Evolutionary conservation across 805 yeast genomes (phyloP), one percentile per base, ranked within the genome.

Genomic region (baker's yeast (Saccharomyces cerevisiae)): DNA sequence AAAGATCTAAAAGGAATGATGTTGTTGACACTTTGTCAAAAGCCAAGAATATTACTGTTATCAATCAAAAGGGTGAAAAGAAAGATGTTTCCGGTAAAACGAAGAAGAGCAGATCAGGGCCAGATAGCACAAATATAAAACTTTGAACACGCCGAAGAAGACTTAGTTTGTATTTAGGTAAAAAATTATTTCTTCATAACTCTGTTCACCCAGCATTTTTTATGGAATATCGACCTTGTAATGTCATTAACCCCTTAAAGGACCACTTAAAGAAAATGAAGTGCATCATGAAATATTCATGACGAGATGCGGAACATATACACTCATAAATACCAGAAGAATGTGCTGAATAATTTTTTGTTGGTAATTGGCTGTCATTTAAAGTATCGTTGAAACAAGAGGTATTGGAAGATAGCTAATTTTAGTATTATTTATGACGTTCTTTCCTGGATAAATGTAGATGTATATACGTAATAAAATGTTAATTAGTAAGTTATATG

Each of bases 31-130:
- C 95, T 0, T 79, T 89, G 61, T 70, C 81, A 13, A 81, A 78
- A 70, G 87, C 85, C 59, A 86, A 83, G 68, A 88, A 89, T 63
- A 82, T 89, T 61, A 86, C 94, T 1, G 80, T 88, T 57, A 83
- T 89, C 64, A 89, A 85, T 65, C 81, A 79, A 61, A 79, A 81
- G 67, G 96, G 96, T 63, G 84, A 83, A 64, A 79, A 80, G 73
- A 79, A 84, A 52, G 94, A 87, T 68, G 77, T 84, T 56, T 78
- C 76, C 58, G 96, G 96, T 67, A 81, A 84, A 54, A 68, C 78
- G 50, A 81, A 80, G 62, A 81, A 76, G 65, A 17, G 50, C 11
- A 43, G 54, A n/a, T 47, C 43, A 10, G 43, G 43, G 43, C 24
- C 43, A 17, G 43, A 46, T 6, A 51, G 70, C 36, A 54, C 53